phyloP scores from a whole-genome alignment of 2,329 filamentous ascomycete genomes.

The Delphinella strobiligena region DNA sequence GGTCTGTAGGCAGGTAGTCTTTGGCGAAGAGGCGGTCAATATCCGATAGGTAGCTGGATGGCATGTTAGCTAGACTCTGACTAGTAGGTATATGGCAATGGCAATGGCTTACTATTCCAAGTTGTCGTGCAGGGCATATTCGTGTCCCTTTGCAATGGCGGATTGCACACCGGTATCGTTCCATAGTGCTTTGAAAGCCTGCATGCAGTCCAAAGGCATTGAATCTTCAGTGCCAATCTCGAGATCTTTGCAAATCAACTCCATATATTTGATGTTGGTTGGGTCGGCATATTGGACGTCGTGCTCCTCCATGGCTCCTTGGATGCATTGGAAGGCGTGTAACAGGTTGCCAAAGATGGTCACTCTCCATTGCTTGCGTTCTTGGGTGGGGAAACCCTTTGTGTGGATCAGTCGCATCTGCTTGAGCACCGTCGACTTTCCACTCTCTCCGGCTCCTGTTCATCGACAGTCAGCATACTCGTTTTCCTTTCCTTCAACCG shows the following conservation, averaged over 20 bases:
- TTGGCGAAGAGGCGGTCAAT: constrained; percentile 50
- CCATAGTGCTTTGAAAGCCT: constrained; percentile 79
- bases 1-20: constrained; percentile 84
- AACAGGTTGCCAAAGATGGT: constrained; percentile 94
- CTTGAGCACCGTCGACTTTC: constrained; percentile 94
- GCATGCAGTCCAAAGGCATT: constrained; percentile 65
- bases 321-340: constrained; percentile 80
- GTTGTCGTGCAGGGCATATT: constrained; percentile 94
- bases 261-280: constrained; percentile 68
- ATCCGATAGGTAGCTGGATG: constrained; percentile 64
- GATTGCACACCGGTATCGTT: constrained; percentile 68
- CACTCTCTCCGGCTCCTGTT: constrained; percentile 81
- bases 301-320: constrained; percentile 83
- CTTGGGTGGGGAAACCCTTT: constrained; percentile 77
- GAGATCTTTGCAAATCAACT: constrained; percentile 62
- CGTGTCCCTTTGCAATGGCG: constrained; percentile 87
- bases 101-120: constrained; percentile 86
- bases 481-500: neutral
- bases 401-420: constrained; percentile 98
- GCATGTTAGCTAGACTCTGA: constrained; percentile 13
- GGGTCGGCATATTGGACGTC: constrained; percentile 65
- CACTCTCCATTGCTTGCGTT: constrained; percentile 86
- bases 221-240: constrained; percentile 75
- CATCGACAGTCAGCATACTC: constrained; percentile 19
- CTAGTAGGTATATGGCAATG: constrained; percentile 11